phyloP scores from a whole-genome alignment of 225 moss, liverwort and hornwort species.

The Straminergon stramineum region DNA sequence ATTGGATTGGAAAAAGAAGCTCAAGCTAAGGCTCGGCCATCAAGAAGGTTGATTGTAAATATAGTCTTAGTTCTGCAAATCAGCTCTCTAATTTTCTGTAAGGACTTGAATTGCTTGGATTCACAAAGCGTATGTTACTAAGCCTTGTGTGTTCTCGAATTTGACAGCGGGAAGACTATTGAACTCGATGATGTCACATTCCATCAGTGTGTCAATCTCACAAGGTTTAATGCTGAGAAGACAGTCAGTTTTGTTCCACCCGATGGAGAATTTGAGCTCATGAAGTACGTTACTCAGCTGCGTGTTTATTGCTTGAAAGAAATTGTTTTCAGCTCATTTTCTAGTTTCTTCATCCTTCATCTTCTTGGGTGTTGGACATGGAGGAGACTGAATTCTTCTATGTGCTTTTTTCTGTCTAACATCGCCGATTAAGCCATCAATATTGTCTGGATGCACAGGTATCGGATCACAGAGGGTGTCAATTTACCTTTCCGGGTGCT shows the following conservation, averaged over 20 bases:
- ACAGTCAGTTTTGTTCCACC: constrained; percentile 66
- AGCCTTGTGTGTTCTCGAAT: neutral
- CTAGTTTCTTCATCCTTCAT: neutral
- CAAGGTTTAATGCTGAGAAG: constrained; percentile 57
- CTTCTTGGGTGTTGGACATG: neutral
- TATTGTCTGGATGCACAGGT: constrained; percentile 11
- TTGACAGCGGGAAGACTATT: constrained; percentile 56
- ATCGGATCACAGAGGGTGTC: constrained; percentile 54
- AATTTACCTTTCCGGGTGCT: constrained; percentile 59
- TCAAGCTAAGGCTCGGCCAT: constrained; percentile 57
- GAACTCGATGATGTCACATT: constrained; percentile 67
- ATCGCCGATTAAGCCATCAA: neutral
- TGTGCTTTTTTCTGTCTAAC: neutral
- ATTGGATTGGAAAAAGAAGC: constrained; percentile 66
- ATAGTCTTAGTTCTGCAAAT: neutral
- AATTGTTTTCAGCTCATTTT: neutral
- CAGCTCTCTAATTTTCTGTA: neutral
- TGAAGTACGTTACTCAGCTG: constrained; percentile 35
- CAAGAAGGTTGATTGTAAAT: constrained; percentile 35
- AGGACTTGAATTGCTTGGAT: neutral
- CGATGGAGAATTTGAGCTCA: constrained; percentile 61
- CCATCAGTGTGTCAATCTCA: constrained; percentile 63
- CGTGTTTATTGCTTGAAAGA: neutral
- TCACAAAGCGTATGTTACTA: neutral
- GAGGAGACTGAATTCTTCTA: neutral